A percentile compares a stretch with the other conserved stretches of the same genome.
These are phyloP conservation scores for Sugiyamaella americana DNA, from an alignment of 805 yeast species.

Conservation along the genomic window DNA sequence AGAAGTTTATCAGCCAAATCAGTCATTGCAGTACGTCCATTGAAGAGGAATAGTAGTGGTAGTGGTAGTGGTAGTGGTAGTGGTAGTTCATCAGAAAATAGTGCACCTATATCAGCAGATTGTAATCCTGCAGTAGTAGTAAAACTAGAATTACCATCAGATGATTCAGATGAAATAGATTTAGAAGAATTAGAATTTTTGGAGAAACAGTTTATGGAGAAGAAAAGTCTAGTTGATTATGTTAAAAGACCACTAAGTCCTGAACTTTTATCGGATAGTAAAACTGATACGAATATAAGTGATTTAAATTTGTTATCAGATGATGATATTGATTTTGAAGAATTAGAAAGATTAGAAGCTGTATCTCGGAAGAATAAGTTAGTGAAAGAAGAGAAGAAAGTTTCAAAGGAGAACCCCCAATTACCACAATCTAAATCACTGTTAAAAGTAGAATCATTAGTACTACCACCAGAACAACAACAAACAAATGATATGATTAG, in stretches of 20 bases:
- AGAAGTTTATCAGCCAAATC: constrained; percentile 10
- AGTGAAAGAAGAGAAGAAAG: not conserved
- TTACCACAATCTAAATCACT: not conserved
- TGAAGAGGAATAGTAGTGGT: not conserved
- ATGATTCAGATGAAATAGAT: not conserved
- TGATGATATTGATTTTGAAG: constrained; percentile 12
- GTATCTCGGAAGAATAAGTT: not conserved
- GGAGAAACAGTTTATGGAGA: no score
- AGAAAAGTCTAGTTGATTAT: not conserved
- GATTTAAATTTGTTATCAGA: constrained; percentile 1
- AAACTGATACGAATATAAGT: constrained; percentile 7
- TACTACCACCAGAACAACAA: not conserved
- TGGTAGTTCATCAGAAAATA: not conserved
- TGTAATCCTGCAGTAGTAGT: not conserved
- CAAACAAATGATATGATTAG: not conserved
- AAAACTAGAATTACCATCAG: constrained; percentile 8
- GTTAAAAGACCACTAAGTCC: not conserved
- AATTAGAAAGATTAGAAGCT: constrained; percentile 8
- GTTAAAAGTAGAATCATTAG: not conserved
- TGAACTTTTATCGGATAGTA: not conserved
- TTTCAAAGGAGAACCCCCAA: not conserved
- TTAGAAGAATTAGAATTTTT: not conserved
- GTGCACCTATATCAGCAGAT: not conserved
- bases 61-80: no score
- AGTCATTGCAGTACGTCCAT: no score